These are phyloP conservation scores for Nowakowskiella sp. DNA, from an alignment of 192 early-diverging fungal species.

Conservation along the genomic window DNA sequence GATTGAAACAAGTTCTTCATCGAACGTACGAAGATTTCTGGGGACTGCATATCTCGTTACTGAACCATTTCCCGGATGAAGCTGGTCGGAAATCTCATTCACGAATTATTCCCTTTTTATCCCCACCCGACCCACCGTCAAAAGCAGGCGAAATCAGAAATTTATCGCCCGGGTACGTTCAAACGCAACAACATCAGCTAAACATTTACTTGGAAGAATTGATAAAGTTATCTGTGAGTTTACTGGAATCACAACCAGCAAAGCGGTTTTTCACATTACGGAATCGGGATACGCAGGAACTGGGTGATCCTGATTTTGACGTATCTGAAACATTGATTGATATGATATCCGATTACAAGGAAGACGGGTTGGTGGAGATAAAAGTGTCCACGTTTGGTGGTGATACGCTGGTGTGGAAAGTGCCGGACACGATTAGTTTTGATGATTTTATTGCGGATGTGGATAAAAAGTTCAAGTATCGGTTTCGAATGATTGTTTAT, in stretches of 20 bases:
- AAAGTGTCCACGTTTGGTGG: neutral
- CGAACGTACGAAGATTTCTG: conserved; percentile 35
- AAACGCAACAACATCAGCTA: neutral
- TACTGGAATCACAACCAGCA: neutral
- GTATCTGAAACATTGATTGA: neutral
- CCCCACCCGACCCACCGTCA: neutral
- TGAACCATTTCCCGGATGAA: conserved; percentile 31
- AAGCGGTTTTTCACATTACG: neutral
- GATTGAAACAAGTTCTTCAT: conserved; percentile 12
- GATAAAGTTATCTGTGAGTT: neutral
- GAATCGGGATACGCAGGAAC: neutral
- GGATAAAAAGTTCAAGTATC: conserved; percentile 2
- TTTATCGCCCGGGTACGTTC: neutral
- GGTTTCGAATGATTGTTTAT: conserved; percentile 14
- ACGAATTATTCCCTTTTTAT: conserved; percentile 7
- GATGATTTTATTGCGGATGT: conserved; percentile 8
- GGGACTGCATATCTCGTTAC: conserved; percentile 32
- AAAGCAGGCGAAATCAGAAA: no score
- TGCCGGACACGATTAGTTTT: neutral
- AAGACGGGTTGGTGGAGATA: neutral
- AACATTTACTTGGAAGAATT: neutral
- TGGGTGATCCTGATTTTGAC: neutral
- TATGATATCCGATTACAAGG: neutral
- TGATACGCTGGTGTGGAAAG: neutral
- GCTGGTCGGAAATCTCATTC: conserved; percentile 10